These are phyloP conservation scores for Boechera stricta DNA, from an alignment of 345 rosid genomes.

Conservation along the genomic window DNA sequence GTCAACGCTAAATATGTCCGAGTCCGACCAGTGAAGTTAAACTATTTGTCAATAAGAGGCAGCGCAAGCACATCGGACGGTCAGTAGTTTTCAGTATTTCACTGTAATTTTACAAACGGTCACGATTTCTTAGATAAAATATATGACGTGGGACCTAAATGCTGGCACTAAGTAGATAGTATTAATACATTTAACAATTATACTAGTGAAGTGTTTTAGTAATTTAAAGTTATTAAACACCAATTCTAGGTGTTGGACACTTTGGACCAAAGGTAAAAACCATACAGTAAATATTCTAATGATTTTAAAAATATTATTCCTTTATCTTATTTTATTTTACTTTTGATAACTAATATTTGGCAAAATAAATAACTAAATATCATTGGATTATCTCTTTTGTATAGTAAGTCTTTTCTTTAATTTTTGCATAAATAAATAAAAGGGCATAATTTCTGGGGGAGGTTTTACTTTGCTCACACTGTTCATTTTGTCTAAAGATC, in stretches of 20 bases:
- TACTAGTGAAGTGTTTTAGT: background rate
- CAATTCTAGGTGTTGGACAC: conserved; percentile 12
- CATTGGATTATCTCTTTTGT: background rate
- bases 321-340: background rate
- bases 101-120: conserved; percentile 6
- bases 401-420: background rate
- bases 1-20: conserved; percentile 28
- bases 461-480: conserved; percentile 3
- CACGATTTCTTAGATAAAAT: background rate
- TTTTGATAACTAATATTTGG: background rate
- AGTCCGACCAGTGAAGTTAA: conserved; percentile 17
- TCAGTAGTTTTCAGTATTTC: background rate
- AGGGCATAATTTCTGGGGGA: background rate
- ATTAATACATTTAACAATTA: background rate
- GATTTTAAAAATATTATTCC: background rate
- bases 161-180: background rate
- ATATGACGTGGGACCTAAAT: background rate
- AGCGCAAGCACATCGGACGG: conserved; percentile 36
- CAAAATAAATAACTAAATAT: conserved; percentile 1
- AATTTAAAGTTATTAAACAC: background rate
- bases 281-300: background rate
- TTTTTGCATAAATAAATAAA: conserved; percentile 10
- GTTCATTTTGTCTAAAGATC: conserved; percentile 45
- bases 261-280: background rate
- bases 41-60: conserved; percentile 9